Base-by-base conservation (phyloP, 495 filamentous ascomycete species). In the Aspergillus indologenus region DNA sequence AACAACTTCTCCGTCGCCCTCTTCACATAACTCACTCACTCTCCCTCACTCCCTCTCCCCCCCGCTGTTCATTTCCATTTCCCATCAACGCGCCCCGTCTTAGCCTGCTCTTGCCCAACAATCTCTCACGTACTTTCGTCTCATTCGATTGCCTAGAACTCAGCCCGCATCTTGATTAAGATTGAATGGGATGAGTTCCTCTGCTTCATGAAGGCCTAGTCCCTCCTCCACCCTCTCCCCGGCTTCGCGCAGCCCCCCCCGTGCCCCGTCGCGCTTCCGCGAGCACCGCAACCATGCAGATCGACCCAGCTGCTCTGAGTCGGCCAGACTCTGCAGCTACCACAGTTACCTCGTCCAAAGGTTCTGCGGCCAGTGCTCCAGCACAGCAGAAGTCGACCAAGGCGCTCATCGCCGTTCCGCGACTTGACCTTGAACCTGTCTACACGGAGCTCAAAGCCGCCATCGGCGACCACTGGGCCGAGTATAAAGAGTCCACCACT, bases 361-460 rank as follows among this genome's bases (percentile, higher is more conserved):
- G 81, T 47, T 77, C 88, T 56, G 81, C 81, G 55, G 73, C 83
- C 45, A 82, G 82, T 21, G 78, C 78, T 17, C 72, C 84, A 11
- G 75, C 79, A 52, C 71, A 81, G 12, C 79, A 83, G 57, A 83
- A 82, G 61, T 71, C 75, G 9, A 75, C 75, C 17, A 75, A 89
- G 80, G 75, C 78, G 72, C 55, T 81, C 52, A 90, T 88, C 64
- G 83, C 84, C 5, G 85, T 85, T 59, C 87, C 88, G 79, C 88
- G 94, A 65, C 89, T 98, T 58, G 92, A 98, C 67, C 77, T 96
- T 22, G 92, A 97, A 69, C 89, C 91, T 24, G 79, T 92, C 62
- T 97, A 98, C 68, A 88, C 90, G 40, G 85, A 87, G 60, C 81
- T 98, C 47, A 97, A 96, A 70, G 75, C 80, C 45, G 84, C 82